A percentile compares a stretch with the other conserved stretches of the same genome.
These are phyloP conservation scores for Suillus spraguei DNA, from an alignment of 768 basidiomycete genomes.

Conservation along the genomic window DNA sequence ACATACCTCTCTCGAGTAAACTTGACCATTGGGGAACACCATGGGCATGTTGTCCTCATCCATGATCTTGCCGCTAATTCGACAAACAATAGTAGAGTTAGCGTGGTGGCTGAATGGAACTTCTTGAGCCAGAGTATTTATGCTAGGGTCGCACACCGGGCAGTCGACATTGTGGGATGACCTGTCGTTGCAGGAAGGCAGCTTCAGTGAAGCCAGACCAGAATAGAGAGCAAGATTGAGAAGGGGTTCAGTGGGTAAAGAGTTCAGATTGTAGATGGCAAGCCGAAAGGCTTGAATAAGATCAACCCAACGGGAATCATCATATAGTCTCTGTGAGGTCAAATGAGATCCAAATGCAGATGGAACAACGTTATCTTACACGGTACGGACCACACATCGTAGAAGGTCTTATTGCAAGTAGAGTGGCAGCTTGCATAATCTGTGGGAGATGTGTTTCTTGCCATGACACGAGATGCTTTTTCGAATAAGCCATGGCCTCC, in stretches of 20 bases:
- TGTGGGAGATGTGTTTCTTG: constrained; percentile 78
- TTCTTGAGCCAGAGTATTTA: constrained; percentile 77
- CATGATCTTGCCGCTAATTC: constrained; percentile 91
- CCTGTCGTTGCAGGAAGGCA: constrained; percentile 77
- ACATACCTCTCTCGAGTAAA: constrained; percentile 90
- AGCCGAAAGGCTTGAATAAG: constrained; percentile 81
- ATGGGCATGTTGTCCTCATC: constrained; percentile 92
- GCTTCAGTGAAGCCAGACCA: constrained; percentile 87
- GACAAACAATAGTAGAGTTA: constrained; percentile 94
- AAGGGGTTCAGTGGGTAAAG: constrained; percentile 84
- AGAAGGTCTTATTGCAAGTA: constrained; percentile 74
- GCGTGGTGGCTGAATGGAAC: constrained; percentile 94
- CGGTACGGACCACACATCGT: constrained; percentile 82
- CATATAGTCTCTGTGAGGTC: constrained; percentile 73
- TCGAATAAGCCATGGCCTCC: constrained; percentile 84
- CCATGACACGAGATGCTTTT: constrained; percentile 82
- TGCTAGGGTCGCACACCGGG: constrained; percentile 83
- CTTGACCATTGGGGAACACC: constrained; percentile 88
- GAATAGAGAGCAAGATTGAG: constrained; percentile 89
- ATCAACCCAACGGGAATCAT: constrained; percentile 71
- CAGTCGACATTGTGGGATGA: constrained; percentile 79
- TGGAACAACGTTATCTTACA: constrained; percentile 43
- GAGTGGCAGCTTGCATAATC: constrained; percentile 72
- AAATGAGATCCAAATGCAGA: constrained; percentile 7
- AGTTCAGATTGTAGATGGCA: constrained; percentile 86